These are phyloP conservation scores for Eucalyptus marginata DNA, from an alignment of 345 rosid genomes.

Conservation along the genomic window DNA sequence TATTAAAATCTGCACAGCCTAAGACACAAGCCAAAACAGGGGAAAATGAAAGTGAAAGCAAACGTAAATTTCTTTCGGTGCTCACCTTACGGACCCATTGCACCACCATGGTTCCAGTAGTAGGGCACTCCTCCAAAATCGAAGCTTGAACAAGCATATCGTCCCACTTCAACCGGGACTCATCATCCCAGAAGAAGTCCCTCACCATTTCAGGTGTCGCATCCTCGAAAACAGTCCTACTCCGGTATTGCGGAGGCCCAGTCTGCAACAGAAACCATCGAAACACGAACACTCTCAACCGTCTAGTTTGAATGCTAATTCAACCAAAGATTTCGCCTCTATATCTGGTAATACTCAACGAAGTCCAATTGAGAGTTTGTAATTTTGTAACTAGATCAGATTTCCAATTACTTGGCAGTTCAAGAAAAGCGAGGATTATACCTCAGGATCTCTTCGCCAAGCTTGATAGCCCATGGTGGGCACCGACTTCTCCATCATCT, in stretches of 20 bases:
- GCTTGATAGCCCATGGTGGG: conserved; percentile 76
- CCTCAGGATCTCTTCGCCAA: conserved; percentile 91
- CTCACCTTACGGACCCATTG: conserved; percentile 93
- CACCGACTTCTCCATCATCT: conserved; percentile 84
- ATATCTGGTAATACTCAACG: neutral
- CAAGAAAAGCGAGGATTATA: neutral
- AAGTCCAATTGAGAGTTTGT: too few species aligned
- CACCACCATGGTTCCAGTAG: conserved; percentile 74
- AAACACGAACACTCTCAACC: neutral
- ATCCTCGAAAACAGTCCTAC: conserved; percentile 83
- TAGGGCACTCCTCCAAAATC: conserved; percentile 58
- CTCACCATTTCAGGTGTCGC: conserved; percentile 82
- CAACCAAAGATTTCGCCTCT: neutral
- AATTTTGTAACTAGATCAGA: neutral
- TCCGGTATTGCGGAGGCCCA: conserved; percentile 92
- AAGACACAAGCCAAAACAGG: neutral
- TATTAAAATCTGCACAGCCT: neutral
- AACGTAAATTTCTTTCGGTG: neutral
- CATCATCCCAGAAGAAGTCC: conserved; percentile 99
- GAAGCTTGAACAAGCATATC: conserved; percentile 61
- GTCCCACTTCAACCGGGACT: conserved; percentile 78
- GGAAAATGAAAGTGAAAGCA: neutral
- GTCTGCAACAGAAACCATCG: conserved; percentile 8
- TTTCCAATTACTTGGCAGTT: neutral
- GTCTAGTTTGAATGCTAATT: neutral